A percentile compares a stretch with the other conserved stretches of the same genome.
Evolutionary conservation across 352 stramenopile genomes (phyloP).

Genomic region (Thraustochytrium sp.): DNA sequence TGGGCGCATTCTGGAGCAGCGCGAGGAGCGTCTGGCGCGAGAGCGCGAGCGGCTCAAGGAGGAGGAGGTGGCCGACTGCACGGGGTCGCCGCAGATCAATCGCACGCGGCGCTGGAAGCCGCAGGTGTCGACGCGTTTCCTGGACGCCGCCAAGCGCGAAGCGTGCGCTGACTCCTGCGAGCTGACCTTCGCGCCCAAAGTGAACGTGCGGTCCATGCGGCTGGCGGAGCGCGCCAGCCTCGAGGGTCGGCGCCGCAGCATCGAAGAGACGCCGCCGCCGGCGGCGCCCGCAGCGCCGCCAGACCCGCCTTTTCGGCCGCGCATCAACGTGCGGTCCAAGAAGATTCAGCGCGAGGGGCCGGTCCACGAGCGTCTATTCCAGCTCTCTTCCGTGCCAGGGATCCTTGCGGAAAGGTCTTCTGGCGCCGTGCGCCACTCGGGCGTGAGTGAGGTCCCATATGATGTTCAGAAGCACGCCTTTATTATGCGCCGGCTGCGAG

Average conservation of each 20-base stretch:
- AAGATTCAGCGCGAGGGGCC: background rate
- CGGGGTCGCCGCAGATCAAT: background rate
- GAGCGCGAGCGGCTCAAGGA: background rate
- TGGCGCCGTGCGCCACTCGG: no score
- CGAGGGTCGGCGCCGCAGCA: background rate
- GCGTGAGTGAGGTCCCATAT: background rate
- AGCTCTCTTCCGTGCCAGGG: background rate
- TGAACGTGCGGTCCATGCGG: background rate
- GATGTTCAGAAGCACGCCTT: background rate
- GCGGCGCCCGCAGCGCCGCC: background rate
- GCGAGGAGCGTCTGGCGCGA: background rate
- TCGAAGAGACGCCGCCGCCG: background rate
- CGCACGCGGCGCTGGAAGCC: conserved; percentile 9
- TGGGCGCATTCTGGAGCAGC: background rate
- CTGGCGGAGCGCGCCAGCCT: background rate
- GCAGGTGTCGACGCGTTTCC: background rate
- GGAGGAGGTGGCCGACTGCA: background rate
- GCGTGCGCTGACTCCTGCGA: background rate
- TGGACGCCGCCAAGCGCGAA: background rate
- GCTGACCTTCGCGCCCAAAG: conserved; percentile 7
- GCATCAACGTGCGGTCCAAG: conserved; percentile 17
- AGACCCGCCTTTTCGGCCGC: background rate
- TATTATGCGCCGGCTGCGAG: background rate
- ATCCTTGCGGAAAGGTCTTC: no score
- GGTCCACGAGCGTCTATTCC: conserved; percentile 15